Percentiles rank a stretch among this genome's conserved stretches.
These are phyloP conservation scores for Russula olivacea DNA, from an alignment of 768 basidiomycete species.

Conservation along the genomic window DNA sequence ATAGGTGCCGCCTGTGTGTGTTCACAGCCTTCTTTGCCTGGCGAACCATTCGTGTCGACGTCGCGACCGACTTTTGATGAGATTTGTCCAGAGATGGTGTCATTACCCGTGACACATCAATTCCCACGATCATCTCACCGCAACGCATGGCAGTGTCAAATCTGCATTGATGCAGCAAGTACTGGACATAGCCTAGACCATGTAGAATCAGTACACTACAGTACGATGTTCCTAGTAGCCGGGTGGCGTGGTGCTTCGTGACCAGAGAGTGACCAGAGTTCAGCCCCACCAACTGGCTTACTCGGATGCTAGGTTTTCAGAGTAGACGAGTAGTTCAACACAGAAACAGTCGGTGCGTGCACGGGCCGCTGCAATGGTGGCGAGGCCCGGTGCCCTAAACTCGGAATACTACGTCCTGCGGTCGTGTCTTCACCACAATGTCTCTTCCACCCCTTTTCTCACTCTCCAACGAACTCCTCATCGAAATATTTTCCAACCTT, in stretches of 20 bases:
- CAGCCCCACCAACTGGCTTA: background rate
- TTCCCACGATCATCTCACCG: background rate
- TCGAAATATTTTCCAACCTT: constrained; percentile 7
- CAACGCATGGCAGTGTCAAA: too few relatives aligned
- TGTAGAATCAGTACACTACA: too few relatives aligned
- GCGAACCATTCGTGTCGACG: background rate
- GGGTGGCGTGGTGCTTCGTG: too few relatives aligned
- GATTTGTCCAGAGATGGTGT: background rate
- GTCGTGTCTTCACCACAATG: too few relatives aligned
- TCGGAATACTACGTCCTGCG: background rate
- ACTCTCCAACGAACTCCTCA: constrained; percentile 15
- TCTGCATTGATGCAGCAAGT: too few relatives aligned
- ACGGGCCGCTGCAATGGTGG: background rate
- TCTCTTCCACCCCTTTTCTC: constrained; percentile 3
- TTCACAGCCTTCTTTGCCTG: background rate
- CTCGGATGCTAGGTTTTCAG: too few relatives aligned
- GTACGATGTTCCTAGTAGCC: too few relatives aligned
- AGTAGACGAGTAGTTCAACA: background rate
- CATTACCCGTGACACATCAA: background rate
- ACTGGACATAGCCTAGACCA: too few relatives aligned
- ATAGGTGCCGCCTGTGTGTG: background rate
- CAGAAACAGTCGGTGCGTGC: background rate
- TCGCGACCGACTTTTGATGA: background rate
- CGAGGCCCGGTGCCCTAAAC: background rate
- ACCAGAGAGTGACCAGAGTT: too few relatives aligned